Conservation (phyloP, 768 basidiomycete species). For the Leccinum uliginosum region DNA sequence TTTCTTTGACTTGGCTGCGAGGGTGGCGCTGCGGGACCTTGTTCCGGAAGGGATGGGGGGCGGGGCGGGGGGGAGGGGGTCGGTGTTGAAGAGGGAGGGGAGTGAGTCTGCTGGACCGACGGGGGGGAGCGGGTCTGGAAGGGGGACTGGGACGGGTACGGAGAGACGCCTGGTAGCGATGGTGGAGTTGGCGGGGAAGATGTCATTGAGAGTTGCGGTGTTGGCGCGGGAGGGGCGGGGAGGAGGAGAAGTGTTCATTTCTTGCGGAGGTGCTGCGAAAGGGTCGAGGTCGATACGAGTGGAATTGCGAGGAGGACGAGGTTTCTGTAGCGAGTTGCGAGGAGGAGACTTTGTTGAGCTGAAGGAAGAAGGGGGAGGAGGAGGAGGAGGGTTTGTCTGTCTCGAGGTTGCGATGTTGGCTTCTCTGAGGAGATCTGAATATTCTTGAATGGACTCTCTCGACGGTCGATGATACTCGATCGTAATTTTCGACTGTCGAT, state of each 20-base stretch:
- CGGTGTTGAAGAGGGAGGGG: slow-evolving; percentile 18
- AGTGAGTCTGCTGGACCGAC: slow-evolving; percentile 21
- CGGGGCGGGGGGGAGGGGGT: slow-evolving; percentile 2
- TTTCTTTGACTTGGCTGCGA: slow-evolving; percentile 47
- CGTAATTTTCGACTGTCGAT: slow-evolving; percentile 56
- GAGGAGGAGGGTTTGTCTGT: slow-evolving; percentile 8
- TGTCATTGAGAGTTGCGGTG: slow-evolving; percentile 74
- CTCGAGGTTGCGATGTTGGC: slow-evolving; percentile 35
- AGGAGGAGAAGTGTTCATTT: slow-evolving; percentile 47
- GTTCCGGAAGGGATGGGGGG: slow-evolving; percentile 20
- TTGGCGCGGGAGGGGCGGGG: slow-evolving; percentile 82
- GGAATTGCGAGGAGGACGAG: slow-evolving; percentile 48
- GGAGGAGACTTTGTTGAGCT: slow-evolving; percentile 29
- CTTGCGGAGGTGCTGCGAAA: slow-evolving; percentile 39
- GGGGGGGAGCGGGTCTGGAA: slow-evolving; percentile 18
- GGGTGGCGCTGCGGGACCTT: slow-evolving; percentile 41
- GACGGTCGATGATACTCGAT: slow-evolving; percentile 76
- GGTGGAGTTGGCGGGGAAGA: slow-evolving; percentile 47
- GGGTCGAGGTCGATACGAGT: slow-evolving; percentile 51
- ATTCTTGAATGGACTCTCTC: slow-evolving; percentile 72
- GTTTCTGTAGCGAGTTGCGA: slow-evolving; percentile 63
- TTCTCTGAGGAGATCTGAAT: slow-evolving; percentile 66
- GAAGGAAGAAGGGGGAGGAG: slow-evolving; percentile 33
- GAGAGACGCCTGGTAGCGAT: slow-evolving; percentile 50
- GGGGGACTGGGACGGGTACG: slow-evolving; percentile 35